Evolutionary conservation across 768 basidiomycete species (phyloP).

Genomic region (Mycena albidolilacea): DNA sequence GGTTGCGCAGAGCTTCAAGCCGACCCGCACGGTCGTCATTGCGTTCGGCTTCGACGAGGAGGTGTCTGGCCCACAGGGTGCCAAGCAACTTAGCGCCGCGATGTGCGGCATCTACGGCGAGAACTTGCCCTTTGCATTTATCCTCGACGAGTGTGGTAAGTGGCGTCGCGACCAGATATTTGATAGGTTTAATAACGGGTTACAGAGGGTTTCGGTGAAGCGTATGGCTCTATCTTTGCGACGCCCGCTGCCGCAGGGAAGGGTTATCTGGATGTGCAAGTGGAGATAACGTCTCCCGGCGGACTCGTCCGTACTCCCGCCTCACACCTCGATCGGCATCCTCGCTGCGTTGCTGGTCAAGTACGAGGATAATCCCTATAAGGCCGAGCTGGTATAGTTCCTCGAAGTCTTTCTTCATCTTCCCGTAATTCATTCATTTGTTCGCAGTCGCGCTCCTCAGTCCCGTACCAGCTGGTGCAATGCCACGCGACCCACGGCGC

Average conservation of each 20-base stretch:
- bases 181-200: too few species aligned
- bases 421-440: neutral
- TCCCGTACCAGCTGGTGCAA: conserved; percentile 72
- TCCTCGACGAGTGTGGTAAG: conserved; percentile 88
- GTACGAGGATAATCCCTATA: conserved; percentile 77
- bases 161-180: too few species aligned
- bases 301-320: conserved; percentile 88
- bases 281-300: conserved; percentile 79
- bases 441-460: conserved; percentile 65
- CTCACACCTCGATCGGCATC: conserved; percentile 91
- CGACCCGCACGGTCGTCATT: conserved; percentile 73
- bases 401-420: neutral
- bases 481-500: conserved; percentile 78
- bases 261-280: conserved; percentile 73
- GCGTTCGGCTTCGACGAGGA: conserved; percentile 88
- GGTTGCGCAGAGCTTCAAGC: conserved; percentile 71
- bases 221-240: conserved; percentile 70
- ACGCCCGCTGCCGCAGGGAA: conserved; percentile 80
- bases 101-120: conserved; percentile 77
- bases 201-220: conserved; percentile 57
- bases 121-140: conserved; percentile 75
- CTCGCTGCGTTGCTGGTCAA: conserved; percentile 78
- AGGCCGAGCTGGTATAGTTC: conserved; percentile 60
- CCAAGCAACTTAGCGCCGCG: conserved; percentile 59
- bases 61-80: conserved; percentile 72